Percentiles rank a stretch among this genome's conserved stretches.
phyloP scores from a whole-genome alignment of 2,329 filamentous ascomycete genomes.

The Alternaria panax region DNA sequence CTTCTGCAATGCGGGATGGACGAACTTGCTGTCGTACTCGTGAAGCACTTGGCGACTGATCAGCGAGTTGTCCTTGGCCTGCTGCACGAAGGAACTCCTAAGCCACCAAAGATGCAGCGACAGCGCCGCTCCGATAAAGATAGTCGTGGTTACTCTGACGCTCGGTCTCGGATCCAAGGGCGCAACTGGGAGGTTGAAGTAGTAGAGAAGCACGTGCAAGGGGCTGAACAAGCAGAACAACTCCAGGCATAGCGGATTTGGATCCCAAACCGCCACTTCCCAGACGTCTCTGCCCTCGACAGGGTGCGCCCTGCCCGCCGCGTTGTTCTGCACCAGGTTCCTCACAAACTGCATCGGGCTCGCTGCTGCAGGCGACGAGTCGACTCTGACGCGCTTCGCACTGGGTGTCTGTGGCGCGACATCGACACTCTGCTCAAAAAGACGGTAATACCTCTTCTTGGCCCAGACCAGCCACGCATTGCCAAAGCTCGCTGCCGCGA shows the following conservation, averaged over 20 bases:
- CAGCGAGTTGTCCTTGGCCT: conserved; percentile 81
- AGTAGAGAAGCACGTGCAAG: conserved; percentile 89
- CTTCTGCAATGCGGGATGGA: conserved; percentile 86
- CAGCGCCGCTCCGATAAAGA: conserved; percentile 77
- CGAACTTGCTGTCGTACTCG: conserved; percentile 96
- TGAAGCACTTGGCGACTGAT: conserved; percentile 92
- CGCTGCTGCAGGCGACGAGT: conserved; percentile 78
- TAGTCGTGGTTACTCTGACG: conserved; percentile 81
- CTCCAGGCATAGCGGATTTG: conserved; percentile 79
- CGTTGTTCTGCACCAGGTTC: conserved; percentile 70
- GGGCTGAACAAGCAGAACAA: conserved; percentile 93
- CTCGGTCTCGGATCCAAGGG: conserved; percentile 81
- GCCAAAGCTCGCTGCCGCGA: conserved; percentile 70
- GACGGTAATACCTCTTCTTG: conserved; percentile 83
- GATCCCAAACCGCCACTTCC: conserved; percentile 95
- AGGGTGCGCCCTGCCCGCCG: conserved; percentile 84
- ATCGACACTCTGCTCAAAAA: conserved; percentile 89
- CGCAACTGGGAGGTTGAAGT: conserved; percentile 81
- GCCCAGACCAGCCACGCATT: conserved; percentile 86
- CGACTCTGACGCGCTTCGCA: conserved; percentile 84
- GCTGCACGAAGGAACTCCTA: conserved; percentile 77
- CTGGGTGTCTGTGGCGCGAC: conserved; percentile 79
- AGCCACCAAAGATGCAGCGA: conserved; percentile 79
- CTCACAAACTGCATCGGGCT: conserved; percentile 81
- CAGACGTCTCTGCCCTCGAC: conserved; percentile 86